phyloP scores from a whole-genome alignment of 2,329 filamentous ascomycete genomes.

The Fusarium udum region DNA sequence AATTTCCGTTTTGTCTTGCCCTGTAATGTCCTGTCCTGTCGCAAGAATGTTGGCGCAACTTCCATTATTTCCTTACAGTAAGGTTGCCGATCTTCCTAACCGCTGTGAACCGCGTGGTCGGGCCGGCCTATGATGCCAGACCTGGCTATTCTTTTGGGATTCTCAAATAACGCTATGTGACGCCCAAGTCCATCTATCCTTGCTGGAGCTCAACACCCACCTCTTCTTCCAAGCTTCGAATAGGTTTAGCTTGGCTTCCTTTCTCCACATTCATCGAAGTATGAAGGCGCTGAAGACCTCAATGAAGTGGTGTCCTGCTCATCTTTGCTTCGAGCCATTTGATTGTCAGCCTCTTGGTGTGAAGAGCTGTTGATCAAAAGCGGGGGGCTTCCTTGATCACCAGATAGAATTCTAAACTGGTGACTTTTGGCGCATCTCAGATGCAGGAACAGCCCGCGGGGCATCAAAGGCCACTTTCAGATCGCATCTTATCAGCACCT shows the following conservation, averaged over 20 bases:
- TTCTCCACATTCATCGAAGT: slow-evolving; percentile 24
- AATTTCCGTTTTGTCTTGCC: slow-evolving; percentile 1
- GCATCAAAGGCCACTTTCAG: slow-evolving; percentile 14
- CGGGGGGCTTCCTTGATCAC: slow-evolving; percentile 23
- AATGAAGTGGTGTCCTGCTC: slow-evolving; percentile 25
- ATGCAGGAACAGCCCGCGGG: slow-evolving; percentile 33
- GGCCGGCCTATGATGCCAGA: slow-evolving; percentile 40
- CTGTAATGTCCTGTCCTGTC: not conserved
- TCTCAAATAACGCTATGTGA: slow-evolving; percentile 23
- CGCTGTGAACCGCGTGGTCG: slow-evolving; percentile 28
- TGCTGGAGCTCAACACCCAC: slow-evolving; percentile 30
- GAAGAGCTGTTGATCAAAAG: slow-evolving; percentile 12
- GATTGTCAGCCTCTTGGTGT: slow-evolving; percentile 6
- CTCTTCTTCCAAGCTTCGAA: slow-evolving; percentile 8
- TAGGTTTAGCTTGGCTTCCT: slow-evolving; percentile 23
- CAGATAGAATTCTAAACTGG: slow-evolving; percentile 24
- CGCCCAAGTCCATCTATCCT: slow-evolving; percentile 27
- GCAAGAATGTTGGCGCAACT: slow-evolving; percentile 8
- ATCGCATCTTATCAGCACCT: slow-evolving; percentile 9
- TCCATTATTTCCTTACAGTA: slow-evolving; percentile 19
- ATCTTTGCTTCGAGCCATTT: slow-evolving; percentile 14
- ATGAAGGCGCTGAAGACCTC: slow-evolving; percentile 8
- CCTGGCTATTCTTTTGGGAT: slow-evolving; percentile 28
- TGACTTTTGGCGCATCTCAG: slow-evolving; percentile 24
- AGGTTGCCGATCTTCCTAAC: slow-evolving; percentile 33